Evolutionary conservation across 139 green algal species (phyloP).

Genomic region (Pleodorina starrii): DNA sequence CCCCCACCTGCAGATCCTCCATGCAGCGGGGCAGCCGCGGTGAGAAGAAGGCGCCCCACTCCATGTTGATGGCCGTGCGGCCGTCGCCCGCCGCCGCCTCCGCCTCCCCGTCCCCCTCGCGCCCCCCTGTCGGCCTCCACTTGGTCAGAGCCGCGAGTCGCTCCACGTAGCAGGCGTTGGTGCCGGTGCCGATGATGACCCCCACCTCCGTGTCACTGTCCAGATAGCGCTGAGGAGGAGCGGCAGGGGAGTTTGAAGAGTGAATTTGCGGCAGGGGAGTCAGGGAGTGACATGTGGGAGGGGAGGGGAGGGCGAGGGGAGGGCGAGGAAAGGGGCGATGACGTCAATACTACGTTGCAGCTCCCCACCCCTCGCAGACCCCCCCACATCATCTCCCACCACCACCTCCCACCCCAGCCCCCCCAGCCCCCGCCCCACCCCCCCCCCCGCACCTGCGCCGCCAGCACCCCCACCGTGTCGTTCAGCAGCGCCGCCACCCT

Average conservation of each 20-base stretch:
- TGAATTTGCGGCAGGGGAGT: too few species aligned
- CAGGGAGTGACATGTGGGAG: too few species aligned
- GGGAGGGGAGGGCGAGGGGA: too few species aligned
- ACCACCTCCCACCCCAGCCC: too few species aligned
- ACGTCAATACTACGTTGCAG: too few species aligned
- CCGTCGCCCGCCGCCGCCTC: constrained; percentile 7
- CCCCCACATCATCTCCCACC: too few species aligned
- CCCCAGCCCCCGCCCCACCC: too few species aligned
- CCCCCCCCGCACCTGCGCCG: too few species aligned
- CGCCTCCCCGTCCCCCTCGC: background rate
- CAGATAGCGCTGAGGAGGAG: constrained; percentile 78
- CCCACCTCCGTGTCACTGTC: constrained; percentile 75
- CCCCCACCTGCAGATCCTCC: constrained; percentile 83
- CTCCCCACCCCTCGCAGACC: too few species aligned
- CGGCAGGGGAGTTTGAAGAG: too few species aligned
- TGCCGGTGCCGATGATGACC: constrained; percentile 92
- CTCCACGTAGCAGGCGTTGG: constrained; percentile 90
- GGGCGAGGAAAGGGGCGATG: too few species aligned
- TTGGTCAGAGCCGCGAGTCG: constrained; percentile 62
- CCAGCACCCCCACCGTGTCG: constrained; percentile 85
- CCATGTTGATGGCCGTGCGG: constrained; percentile 70
- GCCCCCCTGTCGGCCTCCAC: constrained; percentile 44
- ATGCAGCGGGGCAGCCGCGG: constrained; percentile 63
- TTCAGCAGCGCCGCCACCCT: constrained; percentile 82
- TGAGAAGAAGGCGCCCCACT: constrained; percentile 88